Evolutionary conservation across 2,329 filamentous ascomycete genomes (phyloP).

Genomic region (Septoria linicola): DNA sequence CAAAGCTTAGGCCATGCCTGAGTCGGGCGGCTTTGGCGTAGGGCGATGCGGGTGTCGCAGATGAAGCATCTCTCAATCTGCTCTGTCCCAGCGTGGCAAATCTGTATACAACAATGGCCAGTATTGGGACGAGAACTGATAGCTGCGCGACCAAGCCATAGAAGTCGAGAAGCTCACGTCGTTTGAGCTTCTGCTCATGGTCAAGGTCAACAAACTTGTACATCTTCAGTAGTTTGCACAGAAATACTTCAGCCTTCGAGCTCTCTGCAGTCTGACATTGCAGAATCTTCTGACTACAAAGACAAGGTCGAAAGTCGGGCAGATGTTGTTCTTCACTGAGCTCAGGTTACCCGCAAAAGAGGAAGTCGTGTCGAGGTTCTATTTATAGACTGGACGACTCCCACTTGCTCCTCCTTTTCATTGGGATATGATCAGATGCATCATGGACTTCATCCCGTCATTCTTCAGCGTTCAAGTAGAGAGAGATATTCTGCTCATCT

Average conservation of each 20-base stretch:
- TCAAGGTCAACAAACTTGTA: conserved; percentile 57
- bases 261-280: background rate
- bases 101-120: conserved; percentile 44
- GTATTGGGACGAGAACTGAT: conserved; percentile 51
- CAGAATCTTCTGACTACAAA: too few relatives aligned
- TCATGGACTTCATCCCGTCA: too few relatives aligned
- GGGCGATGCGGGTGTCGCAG: conserved; percentile 42
- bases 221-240: conserved; percentile 8
- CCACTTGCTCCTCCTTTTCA: background rate
- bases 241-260: background rate
- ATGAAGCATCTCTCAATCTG: background rate
- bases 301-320: background rate
- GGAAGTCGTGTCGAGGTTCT: background rate
- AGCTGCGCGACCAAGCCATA: conserved; percentile 58
- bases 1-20: background rate
- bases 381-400: background rate
- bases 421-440: too few relatives aligned
- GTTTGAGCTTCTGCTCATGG: conserved; percentile 50
- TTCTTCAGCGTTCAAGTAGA: too few relatives aligned
- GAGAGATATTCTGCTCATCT: background rate
- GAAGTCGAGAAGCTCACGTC: conserved; percentile 54
- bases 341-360: too few relatives aligned
- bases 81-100: conserved; percentile 37
- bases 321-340: background rate
- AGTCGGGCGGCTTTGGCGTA: conserved; percentile 38